These are phyloP conservation scores for Chaetoceros muelleri DNA, from an alignment of 108 stramenopile species.

Conservation along the genomic window DNA sequence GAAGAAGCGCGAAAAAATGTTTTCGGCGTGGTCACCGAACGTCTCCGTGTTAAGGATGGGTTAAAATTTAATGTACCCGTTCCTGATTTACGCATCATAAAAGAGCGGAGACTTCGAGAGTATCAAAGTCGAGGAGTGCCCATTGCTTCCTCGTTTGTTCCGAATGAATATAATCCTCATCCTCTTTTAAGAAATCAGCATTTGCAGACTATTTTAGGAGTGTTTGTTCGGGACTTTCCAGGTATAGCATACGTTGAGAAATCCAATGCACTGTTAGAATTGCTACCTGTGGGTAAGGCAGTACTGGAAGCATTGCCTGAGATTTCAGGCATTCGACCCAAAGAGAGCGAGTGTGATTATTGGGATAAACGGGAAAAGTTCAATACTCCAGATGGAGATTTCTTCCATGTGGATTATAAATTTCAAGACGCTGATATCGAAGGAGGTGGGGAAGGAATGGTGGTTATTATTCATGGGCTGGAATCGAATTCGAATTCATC, in stretches of 20 bases:
- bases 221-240: slow-evolving; percentile 22
- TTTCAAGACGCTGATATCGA: slow-evolving; percentile 13
- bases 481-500: slow-evolving; percentile 58
- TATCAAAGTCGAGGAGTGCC: slow-evolving; percentile 14
- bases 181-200: slow-evolving; percentile 39
- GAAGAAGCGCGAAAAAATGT: neutral
- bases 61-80: neutral
- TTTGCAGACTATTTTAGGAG: slow-evolving; percentile 51
- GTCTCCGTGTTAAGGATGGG: too few species aligned
- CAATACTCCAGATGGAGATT: slow-evolving; percentile 51
- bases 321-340: neutral
- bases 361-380: slow-evolving; percentile 55
- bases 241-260: slow-evolving; percentile 16
- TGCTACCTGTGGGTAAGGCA: slow-evolving; percentile 4
- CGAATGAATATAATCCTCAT: slow-evolving; percentile 25
- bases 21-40: too few species aligned
- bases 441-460: slow-evolving; percentile 24
- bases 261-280: neutral
- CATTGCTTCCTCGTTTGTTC: slow-evolving; percentile 27
- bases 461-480: slow-evolving; percentile 63
- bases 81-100: neutral
- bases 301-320: slow-evolving; percentile 8
- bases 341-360: slow-evolving; percentile 8
- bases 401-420: slow-evolving; percentile 62
- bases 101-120: slow-evolving; percentile 1